Evolutionary conservation across 352 stramenopile species (phyloP).

Genomic region (Pythium chondricola): DNA sequence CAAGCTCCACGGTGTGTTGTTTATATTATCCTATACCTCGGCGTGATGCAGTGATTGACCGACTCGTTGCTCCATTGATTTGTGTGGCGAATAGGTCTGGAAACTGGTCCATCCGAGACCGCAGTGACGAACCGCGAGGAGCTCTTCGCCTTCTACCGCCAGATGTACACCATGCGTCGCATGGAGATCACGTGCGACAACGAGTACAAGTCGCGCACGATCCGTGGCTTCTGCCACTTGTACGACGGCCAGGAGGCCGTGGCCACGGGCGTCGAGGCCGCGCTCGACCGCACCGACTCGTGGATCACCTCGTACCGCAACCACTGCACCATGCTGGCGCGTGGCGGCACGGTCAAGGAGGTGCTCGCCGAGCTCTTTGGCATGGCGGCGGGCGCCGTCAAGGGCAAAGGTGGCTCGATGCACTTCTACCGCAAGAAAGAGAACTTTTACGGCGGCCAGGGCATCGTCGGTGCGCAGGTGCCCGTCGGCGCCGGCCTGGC

Average conservation of each 20-base stretch:
- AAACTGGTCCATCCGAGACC: conserved; percentile 51
- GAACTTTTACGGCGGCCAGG: conserved; percentile 98
- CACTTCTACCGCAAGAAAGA: conserved; percentile 99
- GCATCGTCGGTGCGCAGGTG: conserved; percentile 98
- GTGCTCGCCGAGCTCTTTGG: conserved; percentile 97
- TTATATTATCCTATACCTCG: neutral
- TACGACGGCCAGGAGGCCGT: conserved; percentile 99
- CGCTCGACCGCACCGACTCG: conserved; percentile 92
- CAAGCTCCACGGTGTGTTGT: conserved; percentile 71
- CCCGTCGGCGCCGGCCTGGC: conserved; percentile 96
- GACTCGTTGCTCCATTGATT: neutral
- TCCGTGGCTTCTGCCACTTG: conserved; percentile 99
- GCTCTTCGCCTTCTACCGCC: conserved; percentile 93
- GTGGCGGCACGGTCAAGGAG: conserved; percentile 90
- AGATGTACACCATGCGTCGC: conserved; percentile 99
- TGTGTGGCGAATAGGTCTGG: conserved; percentile 41
- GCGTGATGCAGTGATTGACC: neutral
- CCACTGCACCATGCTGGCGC: conserved; percentile 96
- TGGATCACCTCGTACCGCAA: conserved; percentile 99
- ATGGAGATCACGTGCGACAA: conserved; percentile 99
- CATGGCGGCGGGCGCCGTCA: conserved; percentile 81
- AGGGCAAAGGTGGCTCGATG: conserved; percentile 98
- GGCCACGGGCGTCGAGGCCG: conserved; percentile 95
- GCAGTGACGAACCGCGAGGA: conserved; percentile 93
- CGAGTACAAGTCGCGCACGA: conserved; percentile 98